These are phyloP conservation scores for Talaromyces atroroseus DNA, from an alignment of 2,329 filamentous ascomycete species.

Conservation along the genomic window DNA sequence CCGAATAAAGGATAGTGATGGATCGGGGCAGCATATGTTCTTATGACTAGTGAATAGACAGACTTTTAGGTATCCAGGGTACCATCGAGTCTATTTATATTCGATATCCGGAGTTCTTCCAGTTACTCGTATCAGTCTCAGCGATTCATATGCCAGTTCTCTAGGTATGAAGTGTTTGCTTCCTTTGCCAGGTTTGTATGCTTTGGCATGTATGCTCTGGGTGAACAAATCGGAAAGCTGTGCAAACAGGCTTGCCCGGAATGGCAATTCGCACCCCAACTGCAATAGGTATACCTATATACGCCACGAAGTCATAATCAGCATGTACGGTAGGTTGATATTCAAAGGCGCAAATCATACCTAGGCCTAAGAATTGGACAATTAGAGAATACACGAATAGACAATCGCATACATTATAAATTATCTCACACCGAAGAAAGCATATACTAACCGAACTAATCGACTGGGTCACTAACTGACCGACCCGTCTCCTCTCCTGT, in stretches of 20 bases:
- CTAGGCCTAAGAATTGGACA: no score
- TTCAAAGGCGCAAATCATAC: no score
- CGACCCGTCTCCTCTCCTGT: background rate
- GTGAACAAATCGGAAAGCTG: background rate
- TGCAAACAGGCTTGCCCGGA: background rate
- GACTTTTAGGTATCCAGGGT: no score
- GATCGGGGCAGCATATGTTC: no score
- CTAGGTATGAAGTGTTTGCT: background rate
- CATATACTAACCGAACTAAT: background rate
- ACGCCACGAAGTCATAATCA: no score
- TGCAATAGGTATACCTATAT: no score
- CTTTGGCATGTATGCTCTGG: background rate
- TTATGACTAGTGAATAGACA: background rate
- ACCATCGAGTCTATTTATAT: background rate
- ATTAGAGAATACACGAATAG: background rate
- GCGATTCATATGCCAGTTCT: background rate
- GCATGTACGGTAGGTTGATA: no score
- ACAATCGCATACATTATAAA: background rate
- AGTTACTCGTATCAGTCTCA: background rate
- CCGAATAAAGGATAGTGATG: background rate
- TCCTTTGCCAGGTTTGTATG: background rate
- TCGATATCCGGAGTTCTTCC: no score
- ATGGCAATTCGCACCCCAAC: constrained; percentile 2
- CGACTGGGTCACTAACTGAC: no score
- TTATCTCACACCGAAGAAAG: background rate